Evolutionary conservation across 495 filamentous ascomycete genomes (phyloP), one percentile per base, ranked within the genome.

Genomic region (Podospora australis): DNA sequence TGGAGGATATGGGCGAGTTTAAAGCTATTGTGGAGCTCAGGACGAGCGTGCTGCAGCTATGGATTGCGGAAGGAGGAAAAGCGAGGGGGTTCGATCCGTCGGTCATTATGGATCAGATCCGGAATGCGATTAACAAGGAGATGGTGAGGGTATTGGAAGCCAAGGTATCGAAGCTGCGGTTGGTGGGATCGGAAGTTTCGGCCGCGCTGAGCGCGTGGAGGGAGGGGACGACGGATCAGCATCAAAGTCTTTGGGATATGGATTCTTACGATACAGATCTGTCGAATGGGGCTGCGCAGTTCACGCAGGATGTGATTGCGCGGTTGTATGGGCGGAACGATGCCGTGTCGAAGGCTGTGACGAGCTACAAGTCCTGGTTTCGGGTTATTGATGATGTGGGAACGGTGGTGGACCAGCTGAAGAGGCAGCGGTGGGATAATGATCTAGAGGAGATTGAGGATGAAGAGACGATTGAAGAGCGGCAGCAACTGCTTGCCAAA

Each of bases 391-490:
- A 81, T 41, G 74, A 77, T 38, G 72, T 83, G 2, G 73, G 72
- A 9, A 65, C 69, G 11, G 72, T 82, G 10, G 78, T 94, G 23
- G 78, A 83, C 22, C 76, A 79, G 17, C 70, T 96, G 35, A 79
- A 73, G 48, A 74, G 78, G 9, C 75, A 78, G 24, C 78, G 77
- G 46, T 95, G 89, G 85, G 81, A 85, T 19, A 85, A 90, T 48
- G 78, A 88, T 25, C 66, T 88, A 11, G 83, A 92, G 24, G 81
- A 84, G 41, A 75, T 81, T 13, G 83, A 86, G 29, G 87, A 90
- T 32, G 83, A 90, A 35, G 78, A 84, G 28, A 79, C 83, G 1
- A 74, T 84, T 26, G 81, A 90, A 49, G 74, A 78, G 19, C 69
- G 82, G 28, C 76, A 84, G 23, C 69, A 70, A 3, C 65, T 81